Base-by-base conservation (phyloP, 75 land plant species). In the Pinus tabuliformis region DNA sequence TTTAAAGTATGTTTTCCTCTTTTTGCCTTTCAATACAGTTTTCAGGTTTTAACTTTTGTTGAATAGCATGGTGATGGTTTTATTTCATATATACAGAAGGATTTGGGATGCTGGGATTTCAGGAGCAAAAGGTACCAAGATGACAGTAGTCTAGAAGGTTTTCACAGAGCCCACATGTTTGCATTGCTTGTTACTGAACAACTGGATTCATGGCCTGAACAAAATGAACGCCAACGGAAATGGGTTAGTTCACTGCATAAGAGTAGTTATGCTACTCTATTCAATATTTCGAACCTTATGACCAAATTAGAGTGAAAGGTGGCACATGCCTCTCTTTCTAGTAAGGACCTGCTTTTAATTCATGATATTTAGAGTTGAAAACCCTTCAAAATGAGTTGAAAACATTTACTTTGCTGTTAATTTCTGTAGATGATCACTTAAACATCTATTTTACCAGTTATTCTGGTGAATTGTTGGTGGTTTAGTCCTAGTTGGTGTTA, bases 141-240 rank as follows among this genome's bases (percentile, higher is more conserved):
- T 13, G 81, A 11, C 33, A 82, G 78, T 70, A 75, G 85, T 74
- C 82, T 54, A 26, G 87, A 88, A 82, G 95, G 95, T 57, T 62
- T 75, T 13, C 90, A 93, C 73, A 82, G 79, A 74, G 89, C 91
- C 45, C 68, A 82, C 30, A 92, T 92, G 88, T 92, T 88, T 83
- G 90, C 95, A 68, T 18, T 92, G 57, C 75, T 81, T 77, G 95
- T 92, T 52, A 90, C 86, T 20, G 82, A 92, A 68, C 86, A 90
- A 78, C 90, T 90, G 49, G 89, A 88, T 21, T 21, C 73, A 16
- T 92, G 93, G 93, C 93, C 95, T 14, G 95, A 92, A 77, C 78
- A 90, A 60, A 63, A 59, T 24, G 74, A 42, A 65, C 87, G 87
- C 22, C 75, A 79, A 14, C 79, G 95, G 36, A 85, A 61, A 86